A percentile compares a stretch with the other conserved stretches of the same genome.
Conservation (phyloP, 192 early-diverging fungal species). For the Lobulomyces angularis region DNA sequence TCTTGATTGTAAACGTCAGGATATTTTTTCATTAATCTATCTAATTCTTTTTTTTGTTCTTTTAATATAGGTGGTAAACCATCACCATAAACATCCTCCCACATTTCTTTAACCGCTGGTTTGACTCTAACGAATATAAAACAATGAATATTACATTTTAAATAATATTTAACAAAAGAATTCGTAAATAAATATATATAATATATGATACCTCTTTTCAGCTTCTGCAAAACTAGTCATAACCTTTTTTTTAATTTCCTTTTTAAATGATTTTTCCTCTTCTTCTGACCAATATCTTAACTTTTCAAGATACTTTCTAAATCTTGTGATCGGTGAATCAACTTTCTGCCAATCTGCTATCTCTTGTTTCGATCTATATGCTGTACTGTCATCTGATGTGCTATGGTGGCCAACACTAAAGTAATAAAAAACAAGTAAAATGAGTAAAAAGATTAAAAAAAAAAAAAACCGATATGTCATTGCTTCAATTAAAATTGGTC, state of each 20-base stretch:
- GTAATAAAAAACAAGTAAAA: background rate
- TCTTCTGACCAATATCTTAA: slow-evolving; percentile 77
- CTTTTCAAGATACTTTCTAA: slow-evolving; percentile 79
- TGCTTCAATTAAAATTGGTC: slow-evolving; percentile 89
- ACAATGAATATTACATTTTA: too few species aligned
- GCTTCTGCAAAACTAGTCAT: slow-evolving; percentile 71
- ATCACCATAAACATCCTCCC: slow-evolving; percentile 85
- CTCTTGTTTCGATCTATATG: slow-evolving; percentile 82
- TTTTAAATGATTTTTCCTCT: slow-evolving; percentile 46
- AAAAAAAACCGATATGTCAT: slow-evolving; percentile 80
- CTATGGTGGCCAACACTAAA: slow-evolving; percentile 79
- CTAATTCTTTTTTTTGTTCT: slow-evolving; percentile 57
- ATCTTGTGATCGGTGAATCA: slow-evolving; percentile 79
- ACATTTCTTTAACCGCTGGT: slow-evolving; percentile 69
- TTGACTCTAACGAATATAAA: too few species aligned
- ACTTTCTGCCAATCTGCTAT: slow-evolving; percentile 75
- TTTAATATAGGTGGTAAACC: slow-evolving; percentile 42
- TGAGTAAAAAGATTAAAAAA: slow-evolving; percentile 1
- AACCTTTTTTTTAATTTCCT: slow-evolving; percentile 54
- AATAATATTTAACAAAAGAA: too few species aligned
- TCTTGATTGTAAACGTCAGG: slow-evolving; percentile 69
- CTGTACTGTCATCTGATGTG: slow-evolving; percentile 94
- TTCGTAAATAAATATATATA: too few species aligned
- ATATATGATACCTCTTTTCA: slow-evolving; percentile 60
- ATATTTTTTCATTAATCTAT: slow-evolving; percentile 57